Evolutionary conservation across 306 rosid genomes (phyloP), one percentile per base, ranked within the genome.

Genomic region (Lotus japonicus): DNA sequence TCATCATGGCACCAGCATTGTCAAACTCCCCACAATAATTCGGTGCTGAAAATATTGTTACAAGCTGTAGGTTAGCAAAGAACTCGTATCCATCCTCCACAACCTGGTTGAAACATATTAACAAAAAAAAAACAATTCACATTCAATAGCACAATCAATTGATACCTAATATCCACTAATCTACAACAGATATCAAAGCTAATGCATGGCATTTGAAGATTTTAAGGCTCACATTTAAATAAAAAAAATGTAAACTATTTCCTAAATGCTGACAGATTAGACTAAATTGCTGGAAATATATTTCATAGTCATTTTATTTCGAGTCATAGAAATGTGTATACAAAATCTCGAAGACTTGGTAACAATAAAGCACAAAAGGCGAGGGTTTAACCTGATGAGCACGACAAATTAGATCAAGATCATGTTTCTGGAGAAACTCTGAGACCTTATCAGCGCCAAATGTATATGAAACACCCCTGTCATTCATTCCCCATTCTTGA

Each of bases 1-100:
- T 92, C 98, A 92, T 92, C 98, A 92, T 92, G 41, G 98, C 98
- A 36, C 98, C 98, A 15, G 98, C 97, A 77, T 92, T 92, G 79
- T 89, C 94, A 60, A 89, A 89, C 59, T 92, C 96, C 68, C 98
- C 98, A 80, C 95, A 92, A 73, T 92, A 92, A 83, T 92, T 92
- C 48, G 98, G 96, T 9, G 97, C 98, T 12, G 98, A 92, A 83
- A 92, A 89, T 83, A 89, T 83, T 5, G 98, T 92, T 68, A 92
- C 98, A 18, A 92, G 95, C 75, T 88, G 94, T 60, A 94, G 85
- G 16, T 89, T 51, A 33, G 97, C 95, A 79, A 87, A 92, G 76
- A 92, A 92, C 81, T 89, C 91, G 2, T 87, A 92, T 23, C 98
- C 98, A 83, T 89, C 95, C 76, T 92, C 95, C 70, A 92, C 97